Conservation (phyloP, 164 flowering plant genomes). For the Stephania japonica region DNA sequence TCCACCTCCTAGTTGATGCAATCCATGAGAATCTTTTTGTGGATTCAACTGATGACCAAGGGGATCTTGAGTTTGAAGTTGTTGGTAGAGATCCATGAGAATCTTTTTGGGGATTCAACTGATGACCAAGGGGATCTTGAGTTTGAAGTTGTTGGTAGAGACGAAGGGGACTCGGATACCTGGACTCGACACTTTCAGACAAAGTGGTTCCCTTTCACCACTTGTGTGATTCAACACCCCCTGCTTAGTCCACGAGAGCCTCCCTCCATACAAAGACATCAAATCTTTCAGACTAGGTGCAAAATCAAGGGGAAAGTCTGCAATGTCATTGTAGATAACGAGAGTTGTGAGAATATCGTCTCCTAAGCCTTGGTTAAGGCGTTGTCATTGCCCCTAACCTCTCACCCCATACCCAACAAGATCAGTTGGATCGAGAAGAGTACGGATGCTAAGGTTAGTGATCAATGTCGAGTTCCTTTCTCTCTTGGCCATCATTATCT, state of each 20-base stretch:
- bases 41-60: too few species aligned
- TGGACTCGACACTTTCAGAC: too few species aligned
- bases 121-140: too few species aligned
- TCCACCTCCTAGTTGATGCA: too few species aligned
- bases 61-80: too few species aligned
- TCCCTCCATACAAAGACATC: neutral
- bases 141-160: too few species aligned
- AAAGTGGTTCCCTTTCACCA: too few species aligned
- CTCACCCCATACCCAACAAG: neutral
- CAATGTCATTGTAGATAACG: neutral
- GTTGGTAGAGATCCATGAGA: too few species aligned
- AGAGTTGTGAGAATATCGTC: slow-evolving; percentile 1
- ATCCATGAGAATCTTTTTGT: too few species aligned
- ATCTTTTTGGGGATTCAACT: too few species aligned
- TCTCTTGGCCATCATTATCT: neutral
- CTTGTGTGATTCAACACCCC: too few species aligned
- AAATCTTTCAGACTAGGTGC: neutral
- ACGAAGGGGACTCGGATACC: too few species aligned
- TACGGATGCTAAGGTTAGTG: neutral
- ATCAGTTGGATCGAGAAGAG: slow-evolving; percentile 4
- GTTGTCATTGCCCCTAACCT: neutral
- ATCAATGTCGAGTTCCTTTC: neutral
- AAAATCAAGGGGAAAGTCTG: neutral
- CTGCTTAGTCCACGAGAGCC: neutral
- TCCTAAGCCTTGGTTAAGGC: neutral